Conservation (phyloP, 257 asterid genomes). For the Solanum ossicruentum region DNA sequence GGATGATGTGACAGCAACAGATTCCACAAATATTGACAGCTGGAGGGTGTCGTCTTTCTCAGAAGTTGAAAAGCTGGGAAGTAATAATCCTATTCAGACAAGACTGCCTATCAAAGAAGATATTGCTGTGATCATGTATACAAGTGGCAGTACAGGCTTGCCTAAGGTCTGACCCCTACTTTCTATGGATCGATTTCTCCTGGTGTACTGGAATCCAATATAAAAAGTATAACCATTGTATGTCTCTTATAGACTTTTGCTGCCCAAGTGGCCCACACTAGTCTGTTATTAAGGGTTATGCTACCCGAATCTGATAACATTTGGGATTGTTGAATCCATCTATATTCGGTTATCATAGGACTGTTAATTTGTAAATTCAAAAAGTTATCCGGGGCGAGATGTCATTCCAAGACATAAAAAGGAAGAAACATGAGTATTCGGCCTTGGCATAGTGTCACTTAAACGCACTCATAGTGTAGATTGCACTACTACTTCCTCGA, state of each 20-base stretch:
- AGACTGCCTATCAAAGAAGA: constrained; percentile 63
- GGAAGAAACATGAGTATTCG: not conserved
- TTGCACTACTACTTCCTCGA: not conserved
- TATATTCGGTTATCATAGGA: not conserved
- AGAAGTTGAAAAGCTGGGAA: constrained; percentile 74
- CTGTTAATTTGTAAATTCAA: not conserved
- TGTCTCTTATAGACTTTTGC: not conserved
- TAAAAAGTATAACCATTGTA: not conserved
- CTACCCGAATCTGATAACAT: not conserved
- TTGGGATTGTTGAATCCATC: not conserved
- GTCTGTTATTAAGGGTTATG: not conserved
- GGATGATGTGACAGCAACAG: constrained; percentile 34
- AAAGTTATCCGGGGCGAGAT: not conserved
- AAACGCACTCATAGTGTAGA: not conserved
- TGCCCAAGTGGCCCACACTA: not conserved
- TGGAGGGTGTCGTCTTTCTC: constrained; percentile 54
- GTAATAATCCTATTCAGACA: constrained; percentile 35
- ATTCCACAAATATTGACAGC: constrained; percentile 24
- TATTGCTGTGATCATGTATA: constrained; percentile 83
- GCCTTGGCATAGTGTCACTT: not conserved
- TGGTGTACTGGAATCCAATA: not conserved
- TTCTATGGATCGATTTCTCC: not conserved
- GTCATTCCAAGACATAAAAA: not conserved
- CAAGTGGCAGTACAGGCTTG: constrained; percentile 95
- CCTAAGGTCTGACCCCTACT: constrained; percentile 50